Conservation (phyloP, 148 eudicot genomes). For the Persicaria maculosa region DNA sequence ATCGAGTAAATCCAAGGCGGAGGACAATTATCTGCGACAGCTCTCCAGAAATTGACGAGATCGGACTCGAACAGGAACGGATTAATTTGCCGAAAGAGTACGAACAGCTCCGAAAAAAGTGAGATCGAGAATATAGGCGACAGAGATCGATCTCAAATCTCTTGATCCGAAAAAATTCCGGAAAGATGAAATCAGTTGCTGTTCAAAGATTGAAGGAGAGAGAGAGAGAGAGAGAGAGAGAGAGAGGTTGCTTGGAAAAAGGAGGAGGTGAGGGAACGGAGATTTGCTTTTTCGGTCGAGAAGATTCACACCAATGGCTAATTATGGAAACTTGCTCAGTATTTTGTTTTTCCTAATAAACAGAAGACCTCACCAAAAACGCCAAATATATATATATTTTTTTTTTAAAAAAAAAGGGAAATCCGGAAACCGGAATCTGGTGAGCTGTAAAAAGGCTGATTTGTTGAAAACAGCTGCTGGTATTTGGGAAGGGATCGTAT, state of each 20-base stretch:
- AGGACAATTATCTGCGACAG: not conserved
- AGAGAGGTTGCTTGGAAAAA: not conserved
- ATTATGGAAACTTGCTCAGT: slow-evolving; percentile 8
- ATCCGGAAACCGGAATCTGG: not conserved
- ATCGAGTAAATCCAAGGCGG: not conserved
- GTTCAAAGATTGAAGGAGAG: not conserved
- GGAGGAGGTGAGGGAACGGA: not conserved
- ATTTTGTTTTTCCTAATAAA: not conserved
- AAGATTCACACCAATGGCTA: slow-evolving; percentile 12
- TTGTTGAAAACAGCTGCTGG: not conserved
- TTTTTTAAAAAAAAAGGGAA: not conserved
- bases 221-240: not conserved
- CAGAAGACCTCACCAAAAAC: not conserved
- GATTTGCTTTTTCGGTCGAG: slow-evolving; percentile 13
- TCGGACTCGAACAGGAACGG: not conserved
- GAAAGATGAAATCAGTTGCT: not conserved
- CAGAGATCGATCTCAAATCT: not conserved
- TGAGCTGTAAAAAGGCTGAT: not conserved
- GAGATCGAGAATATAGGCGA: not conserved
- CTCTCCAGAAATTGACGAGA: not conserved
- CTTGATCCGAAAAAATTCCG: not conserved
- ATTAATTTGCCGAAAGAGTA: not conserved
- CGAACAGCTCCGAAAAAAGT: not conserved
- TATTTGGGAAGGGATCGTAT: not conserved
- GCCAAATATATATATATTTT: not conserved